These are phyloP conservation scores for Xylaria curta DNA, from an alignment of 495 filamentous ascomycete genomes.

Conservation along the genomic window DNA sequence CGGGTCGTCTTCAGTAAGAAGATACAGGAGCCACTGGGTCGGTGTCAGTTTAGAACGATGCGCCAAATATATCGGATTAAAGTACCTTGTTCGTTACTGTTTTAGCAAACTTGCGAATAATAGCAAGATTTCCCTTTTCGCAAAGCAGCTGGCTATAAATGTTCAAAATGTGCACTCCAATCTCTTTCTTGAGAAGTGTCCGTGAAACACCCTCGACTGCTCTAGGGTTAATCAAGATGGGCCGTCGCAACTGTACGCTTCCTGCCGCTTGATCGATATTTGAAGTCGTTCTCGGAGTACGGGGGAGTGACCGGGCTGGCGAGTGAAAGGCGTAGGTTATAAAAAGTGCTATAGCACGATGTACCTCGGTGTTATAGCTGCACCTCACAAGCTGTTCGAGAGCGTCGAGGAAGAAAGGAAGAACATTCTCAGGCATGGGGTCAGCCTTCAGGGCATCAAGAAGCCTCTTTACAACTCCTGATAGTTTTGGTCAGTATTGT, in stretches of 20 bases:
- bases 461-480: slow-evolving; percentile 87
- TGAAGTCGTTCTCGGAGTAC: slow-evolving; percentile 56
- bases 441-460: slow-evolving; percentile 89
- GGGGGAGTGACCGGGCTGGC: slow-evolving; percentile 53
- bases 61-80: slow-evolving; percentile 39
- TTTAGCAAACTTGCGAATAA: slow-evolving; percentile 86
- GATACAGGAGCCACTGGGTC: slow-evolving; percentile 87
- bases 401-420: slow-evolving; percentile 76
- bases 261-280: slow-evolving; percentile 40
- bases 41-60: slow-evolving; percentile 48
- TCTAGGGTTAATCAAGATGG: slow-evolving; percentile 39
- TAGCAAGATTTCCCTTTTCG: slow-evolving; percentile 66
- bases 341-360: slow-evolving; percentile 87
- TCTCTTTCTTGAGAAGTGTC: slow-evolving; percentile 59
- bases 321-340: slow-evolving; percentile 92
- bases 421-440: slow-evolving; percentile 69
- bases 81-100: slow-evolving; percentile 94
- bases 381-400: slow-evolving; percentile 79
- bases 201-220: slow-evolving; percentile 25
- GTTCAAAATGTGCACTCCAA: slow-evolving; percentile 77
- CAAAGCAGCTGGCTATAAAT: slow-evolving; percentile 87
- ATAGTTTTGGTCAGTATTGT: slow-evolving; percentile 29
- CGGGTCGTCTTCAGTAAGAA: slow-evolving; percentile 85
- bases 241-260: slow-evolving; percentile 37
- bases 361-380: slow-evolving; percentile 79